A percentile compares a stretch with the other conserved stretches of the same genome.
phyloP scores from a whole-genome alignment of 2,329 filamentous ascomycete species.

The Daldinia sp. region DNA sequence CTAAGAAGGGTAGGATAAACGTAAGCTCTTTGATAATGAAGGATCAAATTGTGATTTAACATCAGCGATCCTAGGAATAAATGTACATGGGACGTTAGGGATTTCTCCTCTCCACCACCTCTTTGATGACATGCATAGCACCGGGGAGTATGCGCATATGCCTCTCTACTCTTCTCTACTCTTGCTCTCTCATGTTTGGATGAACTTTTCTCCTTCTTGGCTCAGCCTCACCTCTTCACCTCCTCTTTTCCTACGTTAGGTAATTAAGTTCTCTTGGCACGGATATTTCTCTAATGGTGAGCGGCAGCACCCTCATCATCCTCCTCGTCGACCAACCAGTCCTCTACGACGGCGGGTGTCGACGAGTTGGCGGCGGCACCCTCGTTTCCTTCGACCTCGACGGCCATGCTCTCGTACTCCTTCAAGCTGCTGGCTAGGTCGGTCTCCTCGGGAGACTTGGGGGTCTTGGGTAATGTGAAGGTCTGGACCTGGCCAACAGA shows the following conservation, averaged over 20 bases:
- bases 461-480: slow-evolving; percentile 83
- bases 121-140: slow-evolving; percentile 11
- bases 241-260: not conserved
- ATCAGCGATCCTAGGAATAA: slow-evolving; percentile 50
- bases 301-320: slow-evolving; percentile 62
- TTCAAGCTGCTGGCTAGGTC: slow-evolving; percentile 92
- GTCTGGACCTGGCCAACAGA: slow-evolving; percentile 91
- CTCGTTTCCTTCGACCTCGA: slow-evolving; percentile 93
- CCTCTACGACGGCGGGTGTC: slow-evolving; percentile 68
- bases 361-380: slow-evolving; percentile 66
- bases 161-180: slow-evolving; percentile 13
- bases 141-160: slow-evolving; percentile 14
- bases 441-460: slow-evolving; percentile 90
- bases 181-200: not conserved
- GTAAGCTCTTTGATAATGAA: slow-evolving; percentile 37
- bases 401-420: slow-evolving; percentile 92
- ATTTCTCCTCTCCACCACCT: slow-evolving; percentile 49
- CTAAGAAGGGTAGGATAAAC: slow-evolving; percentile 1
- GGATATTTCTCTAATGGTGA: slow-evolving; percentile 59
- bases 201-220: not conserved
- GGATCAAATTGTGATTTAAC: slow-evolving; percentile 47
- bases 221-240: not conserved
- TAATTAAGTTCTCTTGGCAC: slow-evolving; percentile 11
- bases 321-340: slow-evolving; percentile 86
- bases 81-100: slow-evolving; percentile 54